Base-by-base conservation (phyloP, 768 basidiomycete species). In the Tylopilus subfusipes region DNA sequence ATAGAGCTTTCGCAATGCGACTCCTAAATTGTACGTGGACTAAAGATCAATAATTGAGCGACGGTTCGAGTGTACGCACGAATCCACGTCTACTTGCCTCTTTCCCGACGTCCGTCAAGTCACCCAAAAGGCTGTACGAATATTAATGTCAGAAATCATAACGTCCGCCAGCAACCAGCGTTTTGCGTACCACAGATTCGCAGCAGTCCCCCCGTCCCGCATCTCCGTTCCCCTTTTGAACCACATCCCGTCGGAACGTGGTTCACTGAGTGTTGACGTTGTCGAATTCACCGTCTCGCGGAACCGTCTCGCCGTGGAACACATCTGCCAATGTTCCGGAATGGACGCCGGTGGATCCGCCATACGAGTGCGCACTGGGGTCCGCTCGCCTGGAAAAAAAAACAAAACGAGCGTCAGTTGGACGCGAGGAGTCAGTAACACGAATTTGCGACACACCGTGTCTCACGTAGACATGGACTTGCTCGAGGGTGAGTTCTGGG, bases 381-480 rank as follows among this genome's bases (percentile, higher is more conserved):
- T 82, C 33, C 89, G 80, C 71, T 90, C 89, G 29, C 88, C 88
- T 90, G 55, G 42, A 43, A 54, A 46, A 42, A 45, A 25, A 25
- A 3, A 31, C 10, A 12, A 44, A 38, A 42, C 30, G 22, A 10
- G 18, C 24, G 52, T 38, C 11, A 38, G 34, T 44, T 14, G n/a
- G n/a, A 21, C 16, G 40, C 1, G 33, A 24, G 25, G 19, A 33
- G 34, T 18, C 24, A 24, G 14, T 12, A 44, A 40, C 34, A 21
- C 19, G 24, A 29, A 14, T 4, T 2, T 18, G 31, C 33, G 50
- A 72, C 82, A 45, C 52, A 88, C 88, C 88, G 67, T 91, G 89
- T 24, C 89, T 77, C 5, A 87, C 80, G 63, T 82, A 90, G 36
- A 90, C 69, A 65, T 90, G 85, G 12, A 90, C 86, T 66, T 90